These are phyloP conservation scores for Powellomyces hirtus DNA, from an alignment of 192 early-diverging fungal genomes.

Conservation along the genomic window DNA sequence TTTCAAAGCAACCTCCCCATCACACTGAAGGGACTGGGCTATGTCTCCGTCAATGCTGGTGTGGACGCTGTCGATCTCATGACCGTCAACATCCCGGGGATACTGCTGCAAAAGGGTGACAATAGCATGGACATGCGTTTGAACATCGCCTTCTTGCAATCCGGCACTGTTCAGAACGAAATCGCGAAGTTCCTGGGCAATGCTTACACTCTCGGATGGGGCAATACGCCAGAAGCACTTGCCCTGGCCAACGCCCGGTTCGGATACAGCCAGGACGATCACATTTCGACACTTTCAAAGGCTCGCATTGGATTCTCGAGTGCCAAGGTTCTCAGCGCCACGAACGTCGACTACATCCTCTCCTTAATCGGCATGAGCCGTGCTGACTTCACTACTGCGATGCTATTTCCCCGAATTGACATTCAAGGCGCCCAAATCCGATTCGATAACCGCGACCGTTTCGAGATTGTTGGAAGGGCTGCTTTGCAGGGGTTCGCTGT, in stretches of 20 bases:
- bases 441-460: neutral
- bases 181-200: neutral
- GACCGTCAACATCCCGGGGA: neutral
- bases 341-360: neutral
- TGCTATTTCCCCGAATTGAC: neutral
- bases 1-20: neutral
- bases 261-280: neutral
- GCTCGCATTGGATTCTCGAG: slow-evolving; percentile 1
- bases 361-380: neutral
- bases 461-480: neutral
- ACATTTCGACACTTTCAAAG: neutral
- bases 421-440: neutral
- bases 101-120: neutral
- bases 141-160: neutral
- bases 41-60: neutral
- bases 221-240: neutral
- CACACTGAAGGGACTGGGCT: neutral
- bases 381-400: neutral
- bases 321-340: neutral
- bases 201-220: neutral
- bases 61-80: neutral
- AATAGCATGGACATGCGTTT: neutral
- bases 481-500: neutral
- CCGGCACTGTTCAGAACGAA: neutral
- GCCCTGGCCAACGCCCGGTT: neutral